A percentile compares a stretch with the other conserved stretches of the same genome.
phyloP scores from a whole-genome alignment of 768 basidiomycete species.

The Tricholoma sp. region DNA sequence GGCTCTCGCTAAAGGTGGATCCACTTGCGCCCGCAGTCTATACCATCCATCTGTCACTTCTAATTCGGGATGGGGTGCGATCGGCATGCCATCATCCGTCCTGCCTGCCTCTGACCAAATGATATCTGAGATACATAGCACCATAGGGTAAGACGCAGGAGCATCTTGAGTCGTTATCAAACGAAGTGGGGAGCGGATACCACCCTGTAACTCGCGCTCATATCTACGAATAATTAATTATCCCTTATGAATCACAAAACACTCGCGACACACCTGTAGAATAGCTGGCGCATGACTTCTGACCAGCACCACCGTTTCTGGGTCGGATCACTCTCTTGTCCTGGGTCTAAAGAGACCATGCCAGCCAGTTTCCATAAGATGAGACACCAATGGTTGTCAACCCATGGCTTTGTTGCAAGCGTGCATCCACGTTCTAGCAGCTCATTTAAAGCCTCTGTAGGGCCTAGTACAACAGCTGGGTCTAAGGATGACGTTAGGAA shows the following conservation, averaged over 20 bases:
- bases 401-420: conserved; percentile 75
- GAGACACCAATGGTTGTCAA: conserved; percentile 86
- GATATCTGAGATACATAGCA: conserved; percentile 79
- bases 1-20: conserved; percentile 68
- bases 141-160: conserved; percentile 72
- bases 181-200: conserved; percentile 76
- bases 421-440: conserved; percentile 55
- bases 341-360: conserved; percentile 71
- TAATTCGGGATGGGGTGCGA: conserved; percentile 49
- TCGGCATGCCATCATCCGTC: conserved; percentile 31
- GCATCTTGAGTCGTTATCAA: conserved; percentile 82
- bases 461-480: conserved; percentile 31
- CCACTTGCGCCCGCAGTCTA: conserved; percentile 69
- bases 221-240: conserved; percentile 47
- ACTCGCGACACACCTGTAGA: conserved; percentile 63
- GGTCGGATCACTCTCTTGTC: conserved; percentile 39
- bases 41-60: conserved; percentile 99
- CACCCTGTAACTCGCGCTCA: conserved; percentile 77
- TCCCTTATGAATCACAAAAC: neutral
- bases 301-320: conserved; percentile 74
- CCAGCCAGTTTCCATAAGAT: conserved; percentile 95
- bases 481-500: conserved; percentile 13
- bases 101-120: conserved; percentile 40
- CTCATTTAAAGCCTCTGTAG: conserved; percentile 50
- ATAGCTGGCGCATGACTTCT: conserved; percentile 77